Percentiles rank a stretch among this genome's conserved stretches.
Conservation (phyloP, 2,329 filamentous ascomycete species). For the Ampelomyces quisqualis region DNA sequence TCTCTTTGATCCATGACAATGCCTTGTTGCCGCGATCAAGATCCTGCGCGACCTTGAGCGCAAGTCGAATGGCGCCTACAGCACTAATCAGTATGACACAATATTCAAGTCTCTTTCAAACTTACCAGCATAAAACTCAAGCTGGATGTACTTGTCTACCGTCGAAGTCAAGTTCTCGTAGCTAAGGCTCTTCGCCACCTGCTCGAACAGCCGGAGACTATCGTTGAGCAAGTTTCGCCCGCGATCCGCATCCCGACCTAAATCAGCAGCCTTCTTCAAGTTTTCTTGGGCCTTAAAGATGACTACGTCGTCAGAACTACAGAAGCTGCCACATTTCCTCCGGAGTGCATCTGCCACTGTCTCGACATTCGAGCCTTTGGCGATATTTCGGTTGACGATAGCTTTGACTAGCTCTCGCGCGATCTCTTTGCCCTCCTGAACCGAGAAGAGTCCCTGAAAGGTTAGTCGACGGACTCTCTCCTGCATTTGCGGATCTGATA, state of each 20-base stretch:
- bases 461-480: conserved; percentile 74
- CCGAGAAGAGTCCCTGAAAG: conserved; percentile 84
- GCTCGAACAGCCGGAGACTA: conserved; percentile 82
- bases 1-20: conserved; percentile 83
- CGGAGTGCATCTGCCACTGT: conserved; percentile 94
- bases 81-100: conserved; percentile 7
- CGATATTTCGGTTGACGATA: conserved; percentile 96
- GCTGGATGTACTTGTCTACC: conserved; percentile 72
- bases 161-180: conserved; percentile 77
- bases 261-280: conserved; percentile 82
- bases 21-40: conserved; percentile 86
- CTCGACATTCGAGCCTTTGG: conserved; percentile 94
- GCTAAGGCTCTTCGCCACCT: conserved; percentile 80
- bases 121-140: conserved; percentile 80
- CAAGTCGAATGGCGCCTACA: conserved; percentile 76
- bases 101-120: background rate
- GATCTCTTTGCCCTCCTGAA: conserved; percentile 75
- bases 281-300: conserved; percentile 98
- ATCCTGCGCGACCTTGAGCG: conserved; percentile 77
- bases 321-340: conserved; percentile 92
- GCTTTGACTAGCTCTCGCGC: conserved; percentile 95
- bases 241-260: conserved; percentile 70
- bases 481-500: conserved; percentile 67
- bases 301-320: conserved; percentile 92
- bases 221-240: conserved; percentile 82